Conservation (phyloP, 73 alveolate species). For the Uronychia binucleata region DNA sequence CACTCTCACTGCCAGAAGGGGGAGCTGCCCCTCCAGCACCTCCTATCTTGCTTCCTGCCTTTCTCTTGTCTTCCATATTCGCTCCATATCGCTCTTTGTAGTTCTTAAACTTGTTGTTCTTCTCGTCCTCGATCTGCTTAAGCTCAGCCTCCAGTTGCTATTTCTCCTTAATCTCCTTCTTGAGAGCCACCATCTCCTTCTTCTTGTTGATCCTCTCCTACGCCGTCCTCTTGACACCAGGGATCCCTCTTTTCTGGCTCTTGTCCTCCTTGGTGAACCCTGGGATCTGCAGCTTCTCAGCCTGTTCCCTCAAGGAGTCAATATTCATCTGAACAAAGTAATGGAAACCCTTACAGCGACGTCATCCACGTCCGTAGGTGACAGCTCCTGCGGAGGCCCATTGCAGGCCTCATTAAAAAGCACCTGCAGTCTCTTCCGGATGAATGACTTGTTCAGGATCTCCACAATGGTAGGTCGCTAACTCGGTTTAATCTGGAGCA, state of each 20-base stretch:
- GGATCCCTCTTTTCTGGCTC: conserved; percentile 1
- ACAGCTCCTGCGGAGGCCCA: conserved; percentile 71
- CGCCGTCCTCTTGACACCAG: not conserved
- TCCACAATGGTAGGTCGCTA: conserved; percentile 96
- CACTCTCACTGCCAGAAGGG: too few species aligned
- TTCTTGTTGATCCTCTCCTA: not conserved
- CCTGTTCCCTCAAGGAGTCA: conserved; percentile 90
- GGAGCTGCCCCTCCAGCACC: too few species aligned
- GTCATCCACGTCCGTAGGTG: conserved; percentile 92
- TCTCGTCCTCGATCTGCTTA: too few species aligned
- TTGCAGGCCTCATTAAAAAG: conserved; percentile 86
- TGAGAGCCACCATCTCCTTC: not conserved
- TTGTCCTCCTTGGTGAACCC: conserved; percentile 15
- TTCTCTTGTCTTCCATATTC: too few species aligned
- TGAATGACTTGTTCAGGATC: conserved; percentile 90
- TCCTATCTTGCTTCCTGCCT: too few species aligned
- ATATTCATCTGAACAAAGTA: conserved; percentile 72
- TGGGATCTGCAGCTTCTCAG: conserved; percentile 75
- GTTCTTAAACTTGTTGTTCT: too few species aligned
- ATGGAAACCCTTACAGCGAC: not conserved
- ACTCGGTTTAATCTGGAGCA: conserved; percentile 91
- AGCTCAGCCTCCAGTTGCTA: not conserved
- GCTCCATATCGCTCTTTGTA: too few species aligned
- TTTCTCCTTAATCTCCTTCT: not conserved
- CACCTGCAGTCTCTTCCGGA: conserved; percentile 83